Base-by-base conservation (phyloP, 352 stramenopile genomes). In the Globisporangium viniferum region DNA sequence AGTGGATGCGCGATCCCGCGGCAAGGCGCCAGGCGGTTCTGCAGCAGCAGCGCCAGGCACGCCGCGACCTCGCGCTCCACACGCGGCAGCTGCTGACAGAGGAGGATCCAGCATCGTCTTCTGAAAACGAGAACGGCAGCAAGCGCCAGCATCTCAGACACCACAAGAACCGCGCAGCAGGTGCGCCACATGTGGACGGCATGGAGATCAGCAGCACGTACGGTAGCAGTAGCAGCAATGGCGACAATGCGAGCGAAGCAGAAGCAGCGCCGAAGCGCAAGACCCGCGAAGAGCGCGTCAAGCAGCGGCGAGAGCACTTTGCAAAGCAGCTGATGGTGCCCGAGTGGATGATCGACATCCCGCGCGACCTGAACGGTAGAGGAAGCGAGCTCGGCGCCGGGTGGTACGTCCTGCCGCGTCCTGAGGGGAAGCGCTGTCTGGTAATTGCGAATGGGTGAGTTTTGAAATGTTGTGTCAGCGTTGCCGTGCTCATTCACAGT, bases 351-450 rank as follows among this genome's bases (percentile, higher is more conserved):
- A 77, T 97, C 36, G 88, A 96, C 61, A 73, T 96, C 1, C 93
- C 92, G 7, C 69, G 49, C 31, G 88, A 94, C 60, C 77, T 98
- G 49, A 95, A 97, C 64, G 90, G 90, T 60, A 82, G 68, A 33
- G 84, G 78, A 27, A 94, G 81, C 66, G 68, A 72, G 27, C 67
- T 87, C 2, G 90, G 89, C 35, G 82, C 82, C 10, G 92, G 90
- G 49, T 98, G 93, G 93, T 97, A 93, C 65, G 92, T 97, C 68
- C 70, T 97, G 67, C 88, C 93, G 18, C 81, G 91, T n/a, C 93
- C 93, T 2, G 93, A 98, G 61, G 93, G 93, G 59, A 96, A 97
- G 75, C 86, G 90, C 49, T 95, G 89, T 55, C 73, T 98, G 12
- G 86, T 98, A 33, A 85, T 98, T 54, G 79, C 92, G 29, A 90